Conservation (phyloP, 148 eudicot genomes). For the Nepenthes mirabilis region DNA sequence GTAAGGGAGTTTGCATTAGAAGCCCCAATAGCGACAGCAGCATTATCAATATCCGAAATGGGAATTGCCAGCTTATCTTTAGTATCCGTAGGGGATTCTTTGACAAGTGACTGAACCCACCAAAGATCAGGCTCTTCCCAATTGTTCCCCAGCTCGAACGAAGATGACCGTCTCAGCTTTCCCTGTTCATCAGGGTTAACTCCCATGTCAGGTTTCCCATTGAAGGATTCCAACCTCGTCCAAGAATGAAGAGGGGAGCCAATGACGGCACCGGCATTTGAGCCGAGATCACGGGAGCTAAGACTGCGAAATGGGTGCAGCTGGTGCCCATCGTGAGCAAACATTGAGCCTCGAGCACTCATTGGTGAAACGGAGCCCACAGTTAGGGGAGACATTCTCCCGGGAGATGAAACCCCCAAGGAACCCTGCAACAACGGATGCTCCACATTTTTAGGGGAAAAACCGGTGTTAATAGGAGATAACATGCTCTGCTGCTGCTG, state of each 20-base stretch:
- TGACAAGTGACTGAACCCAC: slow-evolving; percentile 76
- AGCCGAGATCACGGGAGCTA: slow-evolving; percentile 65
- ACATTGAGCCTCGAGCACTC: slow-evolving; percentile 37
- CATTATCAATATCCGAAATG: no score
- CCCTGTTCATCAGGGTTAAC: slow-evolving; percentile 24
- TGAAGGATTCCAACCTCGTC: slow-evolving; percentile 37
- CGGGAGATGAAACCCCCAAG: slow-evolving; percentile 24
- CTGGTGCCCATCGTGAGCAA: slow-evolving; percentile 39
- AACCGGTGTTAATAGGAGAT: slow-evolving; percentile 48
- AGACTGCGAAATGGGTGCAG: slow-evolving; percentile 45
- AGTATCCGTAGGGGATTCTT: slow-evolving; percentile 42
- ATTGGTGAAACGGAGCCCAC: slow-evolving; percentile 65
- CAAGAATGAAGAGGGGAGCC: slow-evolving; percentile 27
- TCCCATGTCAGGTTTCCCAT: slow-evolving; percentile 46
- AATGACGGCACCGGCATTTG: slow-evolving; percentile 19
- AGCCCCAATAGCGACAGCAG: no score
- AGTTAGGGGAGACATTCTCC: slow-evolving; percentile 55
- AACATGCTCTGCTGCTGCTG: slow-evolving; percentile 35
- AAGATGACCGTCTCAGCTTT: slow-evolving; percentile 40
- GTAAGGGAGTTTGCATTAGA: no score
- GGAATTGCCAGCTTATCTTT: slow-evolving; percentile 19
- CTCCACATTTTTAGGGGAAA: slow-evolving; percentile 45
- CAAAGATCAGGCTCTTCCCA: slow-evolving; percentile 70
- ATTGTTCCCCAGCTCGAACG: slow-evolving; percentile 35
- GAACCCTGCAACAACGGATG: slow-evolving; percentile 34